Evolutionary conservation across 2,329 filamentous ascomycete species (phyloP).

Genomic region (Cephalotrichum gorgonifer): DNA sequence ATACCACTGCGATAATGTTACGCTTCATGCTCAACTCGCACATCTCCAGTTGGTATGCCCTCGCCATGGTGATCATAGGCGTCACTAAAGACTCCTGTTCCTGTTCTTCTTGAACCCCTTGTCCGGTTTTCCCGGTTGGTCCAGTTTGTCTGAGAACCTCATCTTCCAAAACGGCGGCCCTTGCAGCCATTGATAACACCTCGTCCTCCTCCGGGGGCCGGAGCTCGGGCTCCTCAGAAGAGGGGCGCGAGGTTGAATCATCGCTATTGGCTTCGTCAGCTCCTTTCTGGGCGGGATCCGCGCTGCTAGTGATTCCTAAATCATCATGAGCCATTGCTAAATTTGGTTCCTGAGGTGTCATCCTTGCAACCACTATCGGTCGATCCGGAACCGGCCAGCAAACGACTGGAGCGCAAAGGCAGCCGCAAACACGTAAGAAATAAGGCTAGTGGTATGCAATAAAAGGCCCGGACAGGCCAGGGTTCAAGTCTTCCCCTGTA

Average conservation of each 20-base stretch:
- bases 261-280: neutral
- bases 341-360: neutral
- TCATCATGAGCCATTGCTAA: neutral
- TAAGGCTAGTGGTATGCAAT: no score
- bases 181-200: neutral
- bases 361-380: neutral
- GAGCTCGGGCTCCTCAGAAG: neutral
- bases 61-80: constrained; percentile 26
- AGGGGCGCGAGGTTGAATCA: neutral
- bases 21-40: constrained; percentile 54
- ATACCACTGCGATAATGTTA: constrained; percentile 63
- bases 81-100: constrained; percentile 1
- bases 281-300: neutral
- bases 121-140: no score
- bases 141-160: neutral
- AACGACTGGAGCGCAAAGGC: no score
- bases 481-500: neutral
- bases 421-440: no score
- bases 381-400: neutral
- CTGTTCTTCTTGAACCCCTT: no score
- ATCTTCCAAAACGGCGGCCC: neutral
- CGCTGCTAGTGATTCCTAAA: neutral
- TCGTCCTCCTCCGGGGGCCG: neutral
- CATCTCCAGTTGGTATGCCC: constrained; percentile 70
- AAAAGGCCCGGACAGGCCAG: no score